phyloP scores from a whole-genome alignment of 192 early-diverging fungal species.

The Coemansia sp. region DNA sequence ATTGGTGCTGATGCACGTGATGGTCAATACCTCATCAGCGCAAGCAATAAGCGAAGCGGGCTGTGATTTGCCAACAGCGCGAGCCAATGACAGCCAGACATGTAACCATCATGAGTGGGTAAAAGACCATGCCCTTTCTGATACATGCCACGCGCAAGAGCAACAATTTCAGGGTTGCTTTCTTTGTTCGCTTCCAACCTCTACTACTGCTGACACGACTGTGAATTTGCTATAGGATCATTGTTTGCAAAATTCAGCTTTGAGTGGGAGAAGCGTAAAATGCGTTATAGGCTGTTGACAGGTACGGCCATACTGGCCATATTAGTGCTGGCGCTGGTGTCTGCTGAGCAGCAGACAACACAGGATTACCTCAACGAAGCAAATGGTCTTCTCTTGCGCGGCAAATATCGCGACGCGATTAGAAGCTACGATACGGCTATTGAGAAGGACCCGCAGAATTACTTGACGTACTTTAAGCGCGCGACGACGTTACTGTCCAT shows the following conservation, averaged over 20 bases:
- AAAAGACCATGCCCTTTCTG: not conserved
- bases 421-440: slow-evolving; percentile 48
- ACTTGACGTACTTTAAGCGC: slow-evolving; percentile 83
- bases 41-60: not conserved
- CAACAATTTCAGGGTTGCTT: not conserved
- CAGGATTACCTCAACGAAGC: slow-evolving; percentile 51
- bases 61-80: slow-evolving; percentile 5
- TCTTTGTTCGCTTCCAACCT: slow-evolving; percentile 1
- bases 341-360: slow-evolving; percentile 37
- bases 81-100: slow-evolving; percentile 38
- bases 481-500: slow-evolving; percentile 79
- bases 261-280: slow-evolving; percentile 2
- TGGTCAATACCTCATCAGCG: not conserved
- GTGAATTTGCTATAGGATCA: slow-evolving; percentile 6
- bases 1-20: not conserved
- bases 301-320: slow-evolving; percentile 33
- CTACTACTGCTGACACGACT: not conserved
- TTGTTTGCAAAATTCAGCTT: not conserved
- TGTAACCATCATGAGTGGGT: slow-evolving; percentile 6
- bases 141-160: too few relatives aligned
- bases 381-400: slow-evolving; percentile 37
- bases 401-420: slow-evolving; percentile 41
- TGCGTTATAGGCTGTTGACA: slow-evolving; percentile 37
- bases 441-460: slow-evolving; percentile 76
- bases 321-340: slow-evolving; percentile 25